Evolutionary conservation across 1,284 basidiomycete genomes (phyloP), one percentile per base, ranked within the genome.

Genomic region (Agaricales sp.): DNA sequence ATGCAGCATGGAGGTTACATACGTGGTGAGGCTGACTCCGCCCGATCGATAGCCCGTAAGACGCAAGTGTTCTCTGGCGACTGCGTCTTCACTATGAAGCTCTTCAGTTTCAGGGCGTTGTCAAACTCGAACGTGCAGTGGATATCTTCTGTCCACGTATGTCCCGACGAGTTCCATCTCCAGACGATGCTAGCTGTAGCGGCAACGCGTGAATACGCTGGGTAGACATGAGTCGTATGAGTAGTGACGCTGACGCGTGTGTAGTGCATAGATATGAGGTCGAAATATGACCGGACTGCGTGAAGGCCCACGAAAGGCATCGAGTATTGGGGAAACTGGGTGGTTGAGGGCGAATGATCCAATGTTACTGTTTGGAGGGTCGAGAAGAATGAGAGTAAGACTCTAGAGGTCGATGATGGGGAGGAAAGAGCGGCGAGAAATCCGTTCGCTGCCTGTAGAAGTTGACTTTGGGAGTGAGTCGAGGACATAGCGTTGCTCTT

Each of bases 281-380:
- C 70, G 47, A 73, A 70, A 52, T 73, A 74, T 1, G 71, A 74
- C 14, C 70, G 66, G 26, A 73, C 59, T 13, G 69, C 71, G 48
- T 71, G 70, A 12, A 63, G 52, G 4, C 71, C 71, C 25, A 59
- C 57, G 8, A 73, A 35, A 11, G 30, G 55, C 11, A 64, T 60
- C 1, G 65, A 67, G 2, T 61, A 51, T 19, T 59, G 57, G 2
- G 67, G 64, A 47, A 63, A 53, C 0, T 63, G 55, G 51, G 65
- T 68, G 1, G 52, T 46, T 1, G 58, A 54, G 3, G 68, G 68
- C 2, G 64, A 61, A 48, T 73, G 70, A 45, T 70, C 68, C 30
- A 73, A 61, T 14, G 58, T 53, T 14, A 67, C 60, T 12, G 62
- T 63, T 8, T 59, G 54, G 2, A 63, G 59, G 0, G 65, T 64